A percentile compares a stretch with the other conserved stretches of the same genome.
Evolutionary conservation across 208 protist genomes (phyloP).

Genomic region (Leishmania turanica): DNA sequence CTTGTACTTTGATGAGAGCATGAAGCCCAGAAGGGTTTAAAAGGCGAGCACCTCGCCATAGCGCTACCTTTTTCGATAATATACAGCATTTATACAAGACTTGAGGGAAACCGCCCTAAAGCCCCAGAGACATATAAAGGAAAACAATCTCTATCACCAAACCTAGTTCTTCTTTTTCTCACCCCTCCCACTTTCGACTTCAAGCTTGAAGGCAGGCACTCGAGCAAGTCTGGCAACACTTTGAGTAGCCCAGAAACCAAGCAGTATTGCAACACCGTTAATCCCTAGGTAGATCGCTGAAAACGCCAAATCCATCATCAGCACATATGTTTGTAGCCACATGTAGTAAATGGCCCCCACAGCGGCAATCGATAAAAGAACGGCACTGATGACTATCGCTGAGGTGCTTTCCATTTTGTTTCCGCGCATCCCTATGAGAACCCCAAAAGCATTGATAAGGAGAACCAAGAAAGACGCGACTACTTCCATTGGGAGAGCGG

Average conservation of each 20-base stretch:
- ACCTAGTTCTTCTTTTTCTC: constrained; percentile 17
- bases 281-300: constrained; percentile 58
- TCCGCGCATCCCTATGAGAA: constrained; percentile 52
- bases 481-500: constrained; percentile 71
- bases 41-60: background rate
- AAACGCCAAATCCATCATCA: constrained; percentile 72
- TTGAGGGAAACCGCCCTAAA: background rate
- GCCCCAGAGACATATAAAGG: too few species aligned
- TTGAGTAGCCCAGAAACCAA: constrained; percentile 40
- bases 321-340: constrained; percentile 87
- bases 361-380: constrained; percentile 42
- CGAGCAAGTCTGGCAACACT: constrained; percentile 13
- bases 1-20: background rate
- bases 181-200: background rate
- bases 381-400: constrained; percentile 36
- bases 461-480: constrained; percentile 52
- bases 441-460: constrained; percentile 38
- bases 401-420: constrained; percentile 49
- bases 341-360: constrained; percentile 76
- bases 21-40: background rate
- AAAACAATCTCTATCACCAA: background rate
- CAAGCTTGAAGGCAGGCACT: constrained; percentile 18
- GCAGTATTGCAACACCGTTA: constrained; percentile 47
- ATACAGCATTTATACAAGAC: background rate
- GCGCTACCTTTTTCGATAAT: background rate